These are phyloP conservation scores for Fusarium fujikuroi DNA, from an alignment of 2,329 filamentous ascomycete genomes.

Conservation along the genomic window DNA sequence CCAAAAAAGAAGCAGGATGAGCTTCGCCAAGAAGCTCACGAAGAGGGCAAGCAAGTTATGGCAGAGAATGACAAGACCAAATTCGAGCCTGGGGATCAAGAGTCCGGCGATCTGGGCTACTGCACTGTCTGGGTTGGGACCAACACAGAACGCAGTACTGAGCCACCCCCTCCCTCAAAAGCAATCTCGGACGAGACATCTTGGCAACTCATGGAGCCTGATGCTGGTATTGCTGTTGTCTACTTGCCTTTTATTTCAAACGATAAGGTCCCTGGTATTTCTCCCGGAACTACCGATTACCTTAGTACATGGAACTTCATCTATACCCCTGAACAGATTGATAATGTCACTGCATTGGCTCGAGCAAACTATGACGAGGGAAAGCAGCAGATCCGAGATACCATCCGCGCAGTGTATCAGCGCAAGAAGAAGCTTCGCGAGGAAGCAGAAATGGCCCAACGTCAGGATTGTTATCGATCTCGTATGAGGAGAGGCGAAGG, in stretches of 20 bases:
- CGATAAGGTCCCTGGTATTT: conserved; percentile 79
- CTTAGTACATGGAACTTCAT: conserved; percentile 98
- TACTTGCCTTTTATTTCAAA: conserved; percentile 94
- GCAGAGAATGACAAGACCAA: conserved; percentile 48
- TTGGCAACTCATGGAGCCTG: conserved; percentile 74
- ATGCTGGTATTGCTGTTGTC: conserved; percentile 87
- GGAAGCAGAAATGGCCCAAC: conserved; percentile 58
- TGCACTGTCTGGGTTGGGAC: conserved; percentile 96
- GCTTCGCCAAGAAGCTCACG: conserved; percentile 40
- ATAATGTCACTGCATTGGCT: conserved; percentile 83
- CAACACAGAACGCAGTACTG: conserved; percentile 74
- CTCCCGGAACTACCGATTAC: conserved; percentile 84
- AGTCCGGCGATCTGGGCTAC: conserved; percentile 77
- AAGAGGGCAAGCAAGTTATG: conserved; percentile 39
- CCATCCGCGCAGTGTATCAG: conserved; percentile 90
- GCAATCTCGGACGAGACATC: conserved; percentile 71
- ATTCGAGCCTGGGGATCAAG: conserved; percentile 56
- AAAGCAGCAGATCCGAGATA: conserved; percentile 78
- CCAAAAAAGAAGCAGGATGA: conserved; percentile 61
- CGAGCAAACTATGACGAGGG: conserved; percentile 89
- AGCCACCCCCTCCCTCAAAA: conserved; percentile 63
- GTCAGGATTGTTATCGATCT: conserved; percentile 56
- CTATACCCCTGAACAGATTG: conserved; percentile 90
- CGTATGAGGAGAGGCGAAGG: conserved; percentile 61
- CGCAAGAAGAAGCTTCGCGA: conserved; percentile 80